These are phyloP conservation scores for Larix sibirica DNA, from an alignment of 83 land plant species.

Conservation along the genomic window DNA sequence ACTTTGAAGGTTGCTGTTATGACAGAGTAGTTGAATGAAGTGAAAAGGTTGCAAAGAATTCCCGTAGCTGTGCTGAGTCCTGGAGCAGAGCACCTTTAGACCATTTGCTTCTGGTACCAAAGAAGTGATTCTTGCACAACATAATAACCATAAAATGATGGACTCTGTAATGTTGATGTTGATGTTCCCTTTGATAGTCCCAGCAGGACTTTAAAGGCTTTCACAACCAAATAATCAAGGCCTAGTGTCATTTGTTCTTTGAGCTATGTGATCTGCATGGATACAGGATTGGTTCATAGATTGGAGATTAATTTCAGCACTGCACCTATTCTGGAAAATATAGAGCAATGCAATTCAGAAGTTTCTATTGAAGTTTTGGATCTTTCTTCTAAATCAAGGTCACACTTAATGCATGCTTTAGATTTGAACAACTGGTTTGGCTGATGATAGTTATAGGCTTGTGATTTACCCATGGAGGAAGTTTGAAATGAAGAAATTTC, in stretches of 20 bases:
- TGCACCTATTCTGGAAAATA: neutral
- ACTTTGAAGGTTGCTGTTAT: neutral
- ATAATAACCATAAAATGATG: neutral
- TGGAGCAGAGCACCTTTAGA: neutral
- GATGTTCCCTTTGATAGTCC: neutral
- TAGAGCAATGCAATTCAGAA: neutral
- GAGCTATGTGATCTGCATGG: neutral
- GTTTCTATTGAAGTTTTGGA: neutral
- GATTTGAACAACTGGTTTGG: neutral
- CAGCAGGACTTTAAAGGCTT: neutral
- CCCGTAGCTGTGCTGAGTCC: neutral
- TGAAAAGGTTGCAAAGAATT: neutral
- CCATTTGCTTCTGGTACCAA: slow-evolving; percentile 9
- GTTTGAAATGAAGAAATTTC: neutral
- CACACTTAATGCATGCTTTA: neutral
- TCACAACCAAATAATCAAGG: neutral
- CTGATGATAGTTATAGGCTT: neutral
- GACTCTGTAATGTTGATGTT: neutral
- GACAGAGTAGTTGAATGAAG: neutral
- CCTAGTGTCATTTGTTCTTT: neutral
- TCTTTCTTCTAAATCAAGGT: neutral
- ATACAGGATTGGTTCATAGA: neutral
- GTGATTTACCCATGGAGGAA: neutral
- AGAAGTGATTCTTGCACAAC: neutral
- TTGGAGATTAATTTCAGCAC: neutral